Conservation (phyloP, 2,329 filamentous ascomycete species). For the Pyrenochaeta sp. region DNA sequence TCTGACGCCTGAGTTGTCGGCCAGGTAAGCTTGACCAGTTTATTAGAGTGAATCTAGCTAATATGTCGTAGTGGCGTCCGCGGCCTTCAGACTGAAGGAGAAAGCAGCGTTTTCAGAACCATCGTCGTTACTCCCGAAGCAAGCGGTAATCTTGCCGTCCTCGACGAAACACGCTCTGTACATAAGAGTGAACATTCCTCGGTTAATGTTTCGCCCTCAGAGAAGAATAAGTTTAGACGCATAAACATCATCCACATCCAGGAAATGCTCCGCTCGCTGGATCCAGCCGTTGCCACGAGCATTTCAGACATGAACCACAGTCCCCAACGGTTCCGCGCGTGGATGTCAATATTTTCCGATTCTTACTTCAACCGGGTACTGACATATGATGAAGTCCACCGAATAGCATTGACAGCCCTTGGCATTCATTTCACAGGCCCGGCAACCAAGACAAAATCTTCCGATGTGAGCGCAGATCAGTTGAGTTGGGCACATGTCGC, state of each 20-base stretch:
- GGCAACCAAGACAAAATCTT: conserved; percentile 4
- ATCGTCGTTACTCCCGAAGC: conserved; percentile 41
- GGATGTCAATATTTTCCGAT: conserved; percentile 34
- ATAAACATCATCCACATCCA: conserved; percentile 72
- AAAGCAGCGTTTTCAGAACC: conserved; percentile 41
- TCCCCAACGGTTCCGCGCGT: conserved; percentile 22
- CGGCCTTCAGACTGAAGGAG: conserved; percentile 53
- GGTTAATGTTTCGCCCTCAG: conserved; percentile 16
- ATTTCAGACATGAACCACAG: conserved; percentile 33
- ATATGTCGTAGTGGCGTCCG: conserved; percentile 47
- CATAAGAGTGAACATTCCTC: conserved; percentile 10
- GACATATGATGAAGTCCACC: conserved; percentile 67
- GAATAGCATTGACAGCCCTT: conserved; percentile 62
- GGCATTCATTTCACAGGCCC: conserved; percentile 48
- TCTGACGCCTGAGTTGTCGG: conserved; percentile 51
- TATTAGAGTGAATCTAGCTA: conserved; percentile 2
- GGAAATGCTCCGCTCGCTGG: conserved; percentile 64
- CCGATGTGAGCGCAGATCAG: conserved; percentile 11
- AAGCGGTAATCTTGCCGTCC: conserved; percentile 11
- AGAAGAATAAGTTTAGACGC: conserved; percentile 43
- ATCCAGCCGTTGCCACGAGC: conserved; percentile 39
- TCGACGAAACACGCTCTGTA: conserved; percentile 20
- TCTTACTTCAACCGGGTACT: conserved; percentile 58
- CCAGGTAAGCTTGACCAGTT: conserved; percentile 24
- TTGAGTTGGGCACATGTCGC: conserved; percentile 52